Conservation (phyloP, 192 early-diverging fungal genomes). For the Dispira simplex region DNA sequence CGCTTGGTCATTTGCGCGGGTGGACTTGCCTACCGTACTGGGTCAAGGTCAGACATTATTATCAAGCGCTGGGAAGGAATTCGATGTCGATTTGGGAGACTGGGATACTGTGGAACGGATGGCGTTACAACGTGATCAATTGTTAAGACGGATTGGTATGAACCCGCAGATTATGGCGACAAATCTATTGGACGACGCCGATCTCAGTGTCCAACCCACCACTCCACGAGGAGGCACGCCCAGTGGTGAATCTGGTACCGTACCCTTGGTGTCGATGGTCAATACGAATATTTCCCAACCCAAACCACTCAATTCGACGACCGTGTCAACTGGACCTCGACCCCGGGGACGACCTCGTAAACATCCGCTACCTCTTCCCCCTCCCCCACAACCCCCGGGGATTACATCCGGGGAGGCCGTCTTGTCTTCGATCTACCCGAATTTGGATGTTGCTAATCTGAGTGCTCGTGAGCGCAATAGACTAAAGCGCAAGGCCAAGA, state of each 20-base stretch:
- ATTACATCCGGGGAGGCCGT: slow-evolving; percentile 4
- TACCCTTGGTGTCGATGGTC: slow-evolving; percentile 11
- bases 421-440: background rate
- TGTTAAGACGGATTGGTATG: slow-evolving; percentile 71
- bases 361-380: slow-evolving; percentile 15
- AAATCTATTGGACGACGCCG: slow-evolving; percentile 76
- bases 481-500: slow-evolving; percentile 76
- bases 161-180: slow-evolving; percentile 80
- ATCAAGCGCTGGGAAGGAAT: slow-evolving; percentile 82
- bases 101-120: slow-evolving; percentile 73
- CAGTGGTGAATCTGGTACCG: slow-evolving; percentile 12
- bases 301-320: background rate
- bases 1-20: slow-evolving; percentile 56
- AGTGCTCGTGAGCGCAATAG: slow-evolving; percentile 79
- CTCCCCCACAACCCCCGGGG: slow-evolving; percentile 14
- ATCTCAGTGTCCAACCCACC: slow-evolving; percentile 23
- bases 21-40: slow-evolving; percentile 73
- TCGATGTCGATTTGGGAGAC: slow-evolving; percentile 64
- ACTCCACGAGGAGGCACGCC: background rate
- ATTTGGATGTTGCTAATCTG: slow-evolving; percentile 55
- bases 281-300: too few relatives aligned
- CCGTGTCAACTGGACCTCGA: slow-evolving; percentile 17
- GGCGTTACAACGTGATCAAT: slow-evolving; percentile 62
- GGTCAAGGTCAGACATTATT: slow-evolving; percentile 62
- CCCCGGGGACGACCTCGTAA: slow-evolving; percentile 12